Evolutionary conservation across 2,329 filamentous ascomycete genomes (phyloP), one percentile per base, ranked within the genome.

Genomic region (Magnaporthiopsis incrustans): DNA sequence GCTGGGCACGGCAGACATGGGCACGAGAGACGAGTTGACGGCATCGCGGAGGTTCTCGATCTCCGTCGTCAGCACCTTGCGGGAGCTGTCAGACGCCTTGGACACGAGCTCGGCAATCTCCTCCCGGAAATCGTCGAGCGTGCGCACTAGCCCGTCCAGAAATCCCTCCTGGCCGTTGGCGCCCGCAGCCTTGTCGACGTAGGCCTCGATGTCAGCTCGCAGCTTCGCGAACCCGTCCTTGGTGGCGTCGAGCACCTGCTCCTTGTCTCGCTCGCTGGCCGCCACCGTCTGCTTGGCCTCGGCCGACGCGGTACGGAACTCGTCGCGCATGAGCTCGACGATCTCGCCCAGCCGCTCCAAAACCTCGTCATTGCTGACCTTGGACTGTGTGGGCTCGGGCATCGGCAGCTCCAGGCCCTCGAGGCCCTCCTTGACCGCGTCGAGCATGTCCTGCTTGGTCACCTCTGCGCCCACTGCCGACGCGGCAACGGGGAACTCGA

Each of bases 211-310:
- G 65, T 96, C 90, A 15, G 80, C 78, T 14, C 92, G 87, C 8
- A 98, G 83, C 68, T 85, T 88, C 69, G 96, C 92, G 18, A 97
- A 82, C 0, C 92, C 92, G 72, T 96, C 91, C 69, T 92, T 94
- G 58, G 96, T 88, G 0, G 92, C 90, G 73, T 95, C 91, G 5
- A 97, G 80, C 15, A 96, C 87, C 73, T 97, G 91, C 73, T 97
- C 92, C 0, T 92, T 94, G 72, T 95, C 91, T 65, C 87, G 84
- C 57, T 89, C 91, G 69, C 87, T 91, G 67, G 89, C 88, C 3
- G 90, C 86, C 26, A 91, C 88, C 69, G 92, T 94, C 70, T 94
- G 85, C 73, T 93, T 92, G 14, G 85, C 82, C 69, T 87, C 85
- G 33, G 87, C 82, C 0, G 85, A 86, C 2, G 86, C 78, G 3